Evolutionary conservation across 1,284 basidiomycete species (phyloP).

Genomic region (Vanrija pseudolonga): DNA sequence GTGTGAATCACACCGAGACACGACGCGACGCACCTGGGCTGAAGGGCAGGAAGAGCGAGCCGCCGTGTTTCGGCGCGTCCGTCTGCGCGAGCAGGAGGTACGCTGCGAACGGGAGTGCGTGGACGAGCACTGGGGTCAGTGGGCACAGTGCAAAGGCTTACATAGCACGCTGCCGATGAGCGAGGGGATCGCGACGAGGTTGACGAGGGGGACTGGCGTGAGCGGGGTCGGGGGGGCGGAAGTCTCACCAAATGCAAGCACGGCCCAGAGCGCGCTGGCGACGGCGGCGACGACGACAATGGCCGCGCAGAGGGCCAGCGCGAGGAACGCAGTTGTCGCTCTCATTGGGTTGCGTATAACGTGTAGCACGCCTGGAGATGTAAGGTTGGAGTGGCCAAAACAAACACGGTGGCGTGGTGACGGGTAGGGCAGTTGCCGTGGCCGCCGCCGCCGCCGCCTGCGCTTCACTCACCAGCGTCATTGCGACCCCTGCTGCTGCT

Average conservation of each 20-base stretch:
- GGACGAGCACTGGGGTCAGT: constrained; percentile 18
- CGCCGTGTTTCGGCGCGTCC: constrained; percentile 19
- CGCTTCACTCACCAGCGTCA: no score
- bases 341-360: neutral
- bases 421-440: no score
- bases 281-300: constrained; percentile 6
- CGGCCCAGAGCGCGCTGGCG: constrained; percentile 10
- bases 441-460: no score
- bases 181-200: constrained; percentile 17
- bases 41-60: constrained; percentile 24
- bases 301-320: constrained; percentile 15
- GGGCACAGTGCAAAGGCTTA: neutral
- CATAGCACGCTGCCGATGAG: constrained; percentile 15
- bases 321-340: constrained; percentile 5
- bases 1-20: neutral
- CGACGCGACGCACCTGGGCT: constrained; percentile 20
- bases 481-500: no score
- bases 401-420: no score
- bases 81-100: constrained; percentile 29
- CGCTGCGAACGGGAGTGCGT: constrained; percentile 22
- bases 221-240: neutral
- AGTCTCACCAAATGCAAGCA: constrained; percentile 11
- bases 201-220: constrained; percentile 17
- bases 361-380: no score
- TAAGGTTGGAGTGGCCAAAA: no score